Percentiles rank a stretch among this genome's conserved stretches.
Conservation (phyloP, 805 yeast species). For the Peterozyma xylosa region DNA sequence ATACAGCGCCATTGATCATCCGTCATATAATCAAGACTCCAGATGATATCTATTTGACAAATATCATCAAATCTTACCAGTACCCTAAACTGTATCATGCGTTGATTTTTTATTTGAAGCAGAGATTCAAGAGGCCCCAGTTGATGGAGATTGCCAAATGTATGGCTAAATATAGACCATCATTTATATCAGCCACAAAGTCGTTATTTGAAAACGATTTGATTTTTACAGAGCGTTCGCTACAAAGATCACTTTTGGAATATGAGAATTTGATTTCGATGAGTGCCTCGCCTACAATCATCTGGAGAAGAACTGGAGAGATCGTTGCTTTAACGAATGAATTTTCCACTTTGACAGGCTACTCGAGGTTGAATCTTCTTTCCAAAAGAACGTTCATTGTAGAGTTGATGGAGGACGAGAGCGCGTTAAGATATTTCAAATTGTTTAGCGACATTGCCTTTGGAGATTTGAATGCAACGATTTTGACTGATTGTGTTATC, state of each 20-base stretch:
- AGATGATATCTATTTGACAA: slow-evolving; percentile 39
- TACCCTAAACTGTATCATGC: slow-evolving; percentile 60
- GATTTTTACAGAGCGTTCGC: slow-evolving; percentile 50
- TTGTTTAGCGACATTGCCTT: slow-evolving; percentile 68
- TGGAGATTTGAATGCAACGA: slow-evolving; percentile 50
- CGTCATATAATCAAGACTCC: slow-evolving; percentile 48
- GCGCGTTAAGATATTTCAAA: slow-evolving; percentile 65
- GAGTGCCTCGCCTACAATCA: slow-evolving; percentile 72
- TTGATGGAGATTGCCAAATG: slow-evolving; percentile 40
- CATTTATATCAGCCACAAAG: slow-evolving; percentile 71
- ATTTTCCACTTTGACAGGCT: slow-evolving; percentile 62
- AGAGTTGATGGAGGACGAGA: slow-evolving; percentile 76
- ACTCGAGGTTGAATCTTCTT: slow-evolving; percentile 47
- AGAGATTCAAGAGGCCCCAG: slow-evolving; percentile 35
- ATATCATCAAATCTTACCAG: slow-evolving; percentile 40
- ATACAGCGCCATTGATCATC: slow-evolving; percentile 49
- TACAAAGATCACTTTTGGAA: slow-evolving; percentile 51
- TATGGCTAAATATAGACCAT: slow-evolving; percentile 64
- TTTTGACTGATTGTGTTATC: slow-evolving; percentile 41
- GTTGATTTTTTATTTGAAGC: slow-evolving; percentile 45
- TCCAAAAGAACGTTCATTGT: slow-evolving; percentile 62
- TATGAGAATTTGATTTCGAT: slow-evolving; percentile 45
- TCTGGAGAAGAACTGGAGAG: slow-evolving; percentile 85
- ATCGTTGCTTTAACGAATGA: slow-evolving; percentile 74
- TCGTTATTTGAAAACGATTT: slow-evolving; percentile 66